Base-by-base conservation (phyloP, 1,284 basidiomycete genomes). In the Golubevia sp. region DNA sequence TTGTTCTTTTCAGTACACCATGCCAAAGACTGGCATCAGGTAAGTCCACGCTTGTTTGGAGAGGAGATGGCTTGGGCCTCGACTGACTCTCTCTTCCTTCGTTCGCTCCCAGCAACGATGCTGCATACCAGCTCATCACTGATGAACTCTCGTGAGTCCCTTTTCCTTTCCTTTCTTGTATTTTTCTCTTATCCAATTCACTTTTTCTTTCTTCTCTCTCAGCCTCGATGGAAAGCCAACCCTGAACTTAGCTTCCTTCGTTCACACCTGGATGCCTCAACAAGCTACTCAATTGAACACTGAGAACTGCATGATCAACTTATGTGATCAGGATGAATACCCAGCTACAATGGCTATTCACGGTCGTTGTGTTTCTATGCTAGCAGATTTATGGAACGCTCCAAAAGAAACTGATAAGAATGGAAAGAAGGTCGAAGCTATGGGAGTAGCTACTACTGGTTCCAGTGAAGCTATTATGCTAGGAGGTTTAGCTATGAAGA, bases 341-440 rank as follows among this genome's bases (percentile, higher is more conserved):
- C 93, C 93, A 18, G 71, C 74, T 24, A 83, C 80, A 24, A 71
- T 80, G 67, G 58, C 70, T 24, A 76, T 83, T 23, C 84, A 82
- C 55, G 73, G 70, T 1, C 73, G 82, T 85, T 87, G 87, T 70
- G 84, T 92, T 59, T 92, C 91, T 18, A 93, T 95, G 84, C 87
- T 98, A 58, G 92, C 93, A n/a, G 89, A 93, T 77, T 86, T 98
- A 55, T 98, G 95, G 95, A 89, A 97, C 78, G 93, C 92, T 0
- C 77, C 77, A 38, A 67, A 64, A 49, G 64, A 68, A 58, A 54
- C 58, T 38, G 66, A 66, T 59, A 56, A 57, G 8, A 63, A 70
- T 49, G 77, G 71, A 27, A 64, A 73, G 49, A 61, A 70, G 18
- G 67, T 71, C 54, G 60, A 73, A 15, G 80, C 80, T 27, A 67